Base-by-base conservation (phyloP, 202 grass and related monocot genomes). In the Digitaria exilis region DNA sequence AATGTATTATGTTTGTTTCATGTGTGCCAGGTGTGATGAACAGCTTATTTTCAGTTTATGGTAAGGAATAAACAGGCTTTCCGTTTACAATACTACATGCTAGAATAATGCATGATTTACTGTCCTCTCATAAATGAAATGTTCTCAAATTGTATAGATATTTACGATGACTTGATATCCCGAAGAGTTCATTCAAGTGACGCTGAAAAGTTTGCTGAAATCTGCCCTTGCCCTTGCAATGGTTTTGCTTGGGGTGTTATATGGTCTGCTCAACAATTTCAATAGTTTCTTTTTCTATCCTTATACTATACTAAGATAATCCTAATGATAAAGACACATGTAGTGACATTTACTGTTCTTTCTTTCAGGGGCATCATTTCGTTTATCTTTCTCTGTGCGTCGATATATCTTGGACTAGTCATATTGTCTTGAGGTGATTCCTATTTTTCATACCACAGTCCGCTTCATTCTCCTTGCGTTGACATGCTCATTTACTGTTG, bases 131-230 rank as follows among this genome's bases (percentile, higher is more conserved):
- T 73, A 57, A 65, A 63, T 51, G 49, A 68, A 75, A 79, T 76
- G 18, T 11, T 75, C 35, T 65, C 42, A 30, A 65, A 42, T 81
- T 49, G n/a, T 43, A 34, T 81, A 96, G 96, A 96, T 88, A 99
- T 99, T 62, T 99, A 99, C 84, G 93, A 99, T 71, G 96, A 99
- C 88, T 75, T 90, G 21, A 99, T 99, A 90, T 99, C 96, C 72
- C 84, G 93, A 90, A 99, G 96, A 89, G 93, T 99, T 75, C n/a
- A 99, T 75, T 84, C 93, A 69, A 99, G 96, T 79, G 96, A 99
- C 84, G 96, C 93, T n/a, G 96, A 99, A 88, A 99, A 99, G 72
- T 96, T 99, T 79, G 96, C 96, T 82, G 93, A 99, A 85, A 96
- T 99, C 39, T 99, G 96, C 78, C 93, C 96, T 66, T 99, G 96